Evolutionary conservation across 495 filamentous ascomycete species (phyloP).

Genomic region (Xylaria sp.): DNA sequence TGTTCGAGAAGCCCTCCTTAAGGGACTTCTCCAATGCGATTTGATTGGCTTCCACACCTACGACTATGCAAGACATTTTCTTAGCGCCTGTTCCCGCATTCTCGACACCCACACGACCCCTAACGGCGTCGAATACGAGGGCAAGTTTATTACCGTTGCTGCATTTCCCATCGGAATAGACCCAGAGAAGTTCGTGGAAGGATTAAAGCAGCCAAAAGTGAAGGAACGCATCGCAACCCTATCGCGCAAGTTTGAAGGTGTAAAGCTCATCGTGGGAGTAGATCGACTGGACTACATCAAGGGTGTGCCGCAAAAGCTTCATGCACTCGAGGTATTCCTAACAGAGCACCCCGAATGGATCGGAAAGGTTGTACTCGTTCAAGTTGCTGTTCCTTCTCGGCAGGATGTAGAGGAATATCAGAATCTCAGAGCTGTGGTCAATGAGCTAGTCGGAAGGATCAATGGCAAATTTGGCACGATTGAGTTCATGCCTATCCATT

Average conservation of each 20-base stretch:
- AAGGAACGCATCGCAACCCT: conserved; percentile 78
- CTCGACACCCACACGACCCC: conserved; percentile 81
- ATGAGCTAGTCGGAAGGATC: conserved; percentile 88
- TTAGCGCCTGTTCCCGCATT: conserved; percentile 83
- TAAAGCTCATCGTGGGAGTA: conserved; percentile 90
- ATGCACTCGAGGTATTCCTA: conserved; percentile 88
- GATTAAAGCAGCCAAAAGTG: conserved; percentile 79
- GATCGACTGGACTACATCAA: conserved; percentile 97
- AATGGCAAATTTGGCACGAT: conserved; percentile 93
- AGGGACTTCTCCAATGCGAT: conserved; percentile 83
- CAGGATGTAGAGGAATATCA: conserved; percentile 97
- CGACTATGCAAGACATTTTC: conserved; percentile 89
- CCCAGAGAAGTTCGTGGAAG: conserved; percentile 91
- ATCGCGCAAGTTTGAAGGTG: conserved; percentile 81
- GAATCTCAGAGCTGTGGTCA: conserved; percentile 86
- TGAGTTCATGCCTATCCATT: conserved; percentile 93
- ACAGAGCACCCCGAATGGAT: conserved; percentile 92
- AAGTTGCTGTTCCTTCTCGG: conserved; percentile 89
- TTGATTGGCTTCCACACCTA: conserved; percentile 95
- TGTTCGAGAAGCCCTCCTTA: conserved; percentile 80
- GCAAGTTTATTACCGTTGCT: conserved; percentile 74
- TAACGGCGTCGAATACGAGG: conserved; percentile 79
- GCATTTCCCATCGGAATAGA: conserved; percentile 96
- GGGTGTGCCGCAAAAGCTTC: conserved; percentile 92
- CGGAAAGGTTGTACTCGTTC: conserved; percentile 88